These are phyloP conservation scores for Aspergillus thermomutatus DNA, from an alignment of 2,329 filamentous ascomycete species.

Conservation along the genomic window DNA sequence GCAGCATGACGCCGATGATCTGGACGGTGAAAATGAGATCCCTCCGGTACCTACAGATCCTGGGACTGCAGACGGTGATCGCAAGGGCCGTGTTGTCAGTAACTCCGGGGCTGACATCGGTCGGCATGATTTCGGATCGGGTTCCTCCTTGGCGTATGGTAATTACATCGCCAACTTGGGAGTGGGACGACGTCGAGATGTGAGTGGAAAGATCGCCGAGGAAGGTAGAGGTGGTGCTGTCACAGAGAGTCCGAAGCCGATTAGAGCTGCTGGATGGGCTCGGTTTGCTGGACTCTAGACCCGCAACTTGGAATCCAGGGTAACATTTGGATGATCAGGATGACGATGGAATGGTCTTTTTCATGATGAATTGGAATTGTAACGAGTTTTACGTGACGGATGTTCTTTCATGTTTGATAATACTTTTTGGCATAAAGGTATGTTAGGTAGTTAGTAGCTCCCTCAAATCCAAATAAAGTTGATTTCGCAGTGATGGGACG, in stretches of 20 bases:
- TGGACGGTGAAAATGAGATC: slow-evolving; percentile 19
- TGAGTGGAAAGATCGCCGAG: slow-evolving; percentile 47
- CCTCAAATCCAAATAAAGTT: background rate
- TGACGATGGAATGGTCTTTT: background rate
- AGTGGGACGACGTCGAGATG: slow-evolving; percentile 45
- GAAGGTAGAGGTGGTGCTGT: slow-evolving; percentile 39
- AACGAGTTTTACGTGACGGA: background rate
- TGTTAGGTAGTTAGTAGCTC: background rate
- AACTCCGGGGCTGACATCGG: slow-evolving; percentile 40
- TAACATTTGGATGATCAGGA: background rate
- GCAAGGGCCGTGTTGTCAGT: slow-evolving; percentile 43
- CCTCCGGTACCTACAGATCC: slow-evolving; percentile 10
- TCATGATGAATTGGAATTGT: background rate
- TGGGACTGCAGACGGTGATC: slow-evolving; percentile 28
- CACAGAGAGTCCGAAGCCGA: slow-evolving; percentile 16
- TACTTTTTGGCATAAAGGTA: background rate
- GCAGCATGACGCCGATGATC: slow-evolving; percentile 26
- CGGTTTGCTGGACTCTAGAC: slow-evolving; percentile 40
- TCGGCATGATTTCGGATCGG: slow-evolving; percentile 20
- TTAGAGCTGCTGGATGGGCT: slow-evolving; percentile 45
- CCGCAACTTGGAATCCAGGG: background rate
- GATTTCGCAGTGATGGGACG: background rate
- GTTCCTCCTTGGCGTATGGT: slow-evolving; percentile 36
- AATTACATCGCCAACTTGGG: slow-evolving; percentile 43
- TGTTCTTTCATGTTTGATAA: background rate